Base-by-base conservation (phyloP, 805 yeast genomes). In the Wickerhamomyces bovis region DNA sequence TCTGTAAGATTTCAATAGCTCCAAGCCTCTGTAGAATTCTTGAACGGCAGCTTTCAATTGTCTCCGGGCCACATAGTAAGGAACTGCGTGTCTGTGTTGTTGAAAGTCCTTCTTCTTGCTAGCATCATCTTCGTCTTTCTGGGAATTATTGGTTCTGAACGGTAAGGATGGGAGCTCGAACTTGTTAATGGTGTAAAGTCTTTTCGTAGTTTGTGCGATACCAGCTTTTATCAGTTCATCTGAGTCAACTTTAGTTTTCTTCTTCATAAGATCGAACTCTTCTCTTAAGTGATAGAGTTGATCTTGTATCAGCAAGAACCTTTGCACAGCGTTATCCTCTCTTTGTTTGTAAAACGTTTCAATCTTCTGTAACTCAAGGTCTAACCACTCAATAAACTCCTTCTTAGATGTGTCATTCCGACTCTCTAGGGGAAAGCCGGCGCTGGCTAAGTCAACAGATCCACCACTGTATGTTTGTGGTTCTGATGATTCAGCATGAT, bases 1-100 rank as follows among this genome's bases (percentile, higher is more conserved):
- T 53, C 87, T 73, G 63, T 81, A 94, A 0, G 87, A 83, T 52
- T 78, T 78, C 43, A 86, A 66, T 31, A 87, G 71, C 49, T 85
- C 86, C 51, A 89, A 68, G 9, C 85, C 77, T 48, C 92, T 73
- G 62, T 88, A 89, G 53, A 76, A 83, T 58, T 88, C 95, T 47
- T 78, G 66, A 23, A 83, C 62, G 0, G 95, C 95, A 26, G 71
- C 69, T 54, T 84, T 83, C 47, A 87, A 67, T 66, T 81, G 85
- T 51, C 83, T 70, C 53, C 81, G 69, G 3, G 95, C 94, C 43
- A 73, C 72, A 33, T 75, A 67, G 57, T 82, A 85, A 0, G 89
- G 81, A 7, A 82, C 76, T 6, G 64, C 61, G 48, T 64, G 71
- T 41, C 54, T 55, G 42, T 56, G 59, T 38, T 60, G 54, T 31